Conservation (phyloP, 352 stramenopile species). For the Pythium coloratum region DNA sequence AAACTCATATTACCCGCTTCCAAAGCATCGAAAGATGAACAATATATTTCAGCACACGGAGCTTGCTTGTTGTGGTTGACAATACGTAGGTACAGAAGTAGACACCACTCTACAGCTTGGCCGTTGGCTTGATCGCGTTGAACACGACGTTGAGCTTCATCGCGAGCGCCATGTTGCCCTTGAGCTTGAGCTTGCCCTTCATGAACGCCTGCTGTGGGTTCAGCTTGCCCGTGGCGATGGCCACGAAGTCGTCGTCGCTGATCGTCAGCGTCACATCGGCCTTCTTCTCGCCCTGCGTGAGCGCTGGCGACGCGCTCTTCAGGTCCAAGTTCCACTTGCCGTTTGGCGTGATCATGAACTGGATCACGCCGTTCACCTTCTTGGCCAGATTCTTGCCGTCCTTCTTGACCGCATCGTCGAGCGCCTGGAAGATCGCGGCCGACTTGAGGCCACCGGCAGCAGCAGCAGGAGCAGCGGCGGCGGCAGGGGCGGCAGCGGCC, state of each 20-base stretch:
- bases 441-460: conserved; percentile 47
- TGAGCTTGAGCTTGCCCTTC: conserved; percentile 95
- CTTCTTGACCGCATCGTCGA: conserved; percentile 57
- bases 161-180: conserved; percentile 94
- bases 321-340: conserved; percentile 78
- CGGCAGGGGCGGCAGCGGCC: conserved; percentile 20
- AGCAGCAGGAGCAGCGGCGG: conserved; percentile 11
- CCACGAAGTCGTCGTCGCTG: conserved; percentile 76
- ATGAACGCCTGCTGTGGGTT: conserved; percentile 95
- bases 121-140: conserved; percentile 82
- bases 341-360: conserved; percentile 74
- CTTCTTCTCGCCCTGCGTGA: conserved; percentile 68
- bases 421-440: conserved; percentile 66
- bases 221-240: conserved; percentile 82
- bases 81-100: not conserved
- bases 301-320: conserved; percentile 56
- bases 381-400: conserved; percentile 59
- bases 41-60: not conserved
- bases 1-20: conserved; percentile 10
- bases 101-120: conserved; percentile 59
- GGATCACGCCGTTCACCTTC: conserved; percentile 83
- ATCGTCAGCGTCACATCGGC: conserved; percentile 80
- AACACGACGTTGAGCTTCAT: conserved; percentile 95
- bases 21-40: not conserved
- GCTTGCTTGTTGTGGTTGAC: not conserved